These are phyloP conservation scores for Taiwanofungus camphoratus DNA, from an alignment of 1,284 basidiomycete species.

Conservation along the genomic window DNA sequence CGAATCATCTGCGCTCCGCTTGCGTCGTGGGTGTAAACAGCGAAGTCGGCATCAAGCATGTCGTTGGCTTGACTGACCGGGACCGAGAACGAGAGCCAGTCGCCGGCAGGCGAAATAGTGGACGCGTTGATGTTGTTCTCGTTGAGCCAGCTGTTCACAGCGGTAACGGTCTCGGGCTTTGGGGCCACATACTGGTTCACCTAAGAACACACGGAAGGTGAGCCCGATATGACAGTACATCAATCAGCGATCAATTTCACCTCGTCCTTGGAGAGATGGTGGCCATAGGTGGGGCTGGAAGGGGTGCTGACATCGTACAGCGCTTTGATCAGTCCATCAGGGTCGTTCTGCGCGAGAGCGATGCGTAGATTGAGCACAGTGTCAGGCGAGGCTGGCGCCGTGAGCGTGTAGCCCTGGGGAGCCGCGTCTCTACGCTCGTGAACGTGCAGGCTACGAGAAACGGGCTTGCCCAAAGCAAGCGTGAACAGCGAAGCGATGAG, in stretches of 20 bases:
- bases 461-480: constrained; percentile 22
- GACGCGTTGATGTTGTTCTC: constrained; percentile 27
- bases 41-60: constrained; percentile 29
- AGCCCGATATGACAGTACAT: too few relatives aligned
- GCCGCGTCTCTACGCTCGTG: constrained; percentile 24
- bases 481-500: constrained; percentile 21
- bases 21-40: constrained; percentile 26
- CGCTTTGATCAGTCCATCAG: constrained; percentile 29
- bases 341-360: constrained; percentile 29
- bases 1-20: constrained; percentile 26
- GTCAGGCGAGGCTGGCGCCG: constrained; percentile 22
- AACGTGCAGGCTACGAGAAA: constrained; percentile 21
- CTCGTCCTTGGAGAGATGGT: constrained; percentile 29
- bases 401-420: constrained; percentile 26
- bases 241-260: too few relatives aligned
- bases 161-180: constrained; percentile 25
- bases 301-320: constrained; percentile 32
- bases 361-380: constrained; percentile 27
- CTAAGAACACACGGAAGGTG: too few relatives aligned
- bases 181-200: constrained; percentile 31
- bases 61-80: constrained; percentile 29
- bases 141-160: constrained; percentile 32
- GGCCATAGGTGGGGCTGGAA: constrained; percentile 26
- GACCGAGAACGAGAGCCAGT: constrained; percentile 33
- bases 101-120: constrained; percentile 27